Evolutionary conservation across 805 yeast genomes (phyloP).

Genomic region (Spathaspora gorwiae): DNA sequence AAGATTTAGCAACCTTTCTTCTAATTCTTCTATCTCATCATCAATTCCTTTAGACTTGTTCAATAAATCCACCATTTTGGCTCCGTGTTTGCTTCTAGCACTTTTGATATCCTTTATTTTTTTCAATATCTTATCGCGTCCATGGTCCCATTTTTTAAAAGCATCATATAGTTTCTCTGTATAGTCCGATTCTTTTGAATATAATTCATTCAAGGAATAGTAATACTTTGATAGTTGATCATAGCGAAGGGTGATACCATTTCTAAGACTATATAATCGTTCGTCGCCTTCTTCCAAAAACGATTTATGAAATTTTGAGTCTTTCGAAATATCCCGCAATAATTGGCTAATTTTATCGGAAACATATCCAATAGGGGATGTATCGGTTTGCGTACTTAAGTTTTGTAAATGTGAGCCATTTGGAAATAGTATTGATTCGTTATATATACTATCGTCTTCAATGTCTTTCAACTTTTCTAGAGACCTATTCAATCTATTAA

Average conservation of each 20-base stretch:
- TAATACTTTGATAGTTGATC: slow-evolving; percentile 39
- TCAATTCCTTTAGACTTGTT: slow-evolving; percentile 29
- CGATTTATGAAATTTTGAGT: slow-evolving; percentile 19
- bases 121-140: slow-evolving; percentile 26
- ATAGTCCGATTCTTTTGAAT: slow-evolving; percentile 31
- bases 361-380: slow-evolving; percentile 13
- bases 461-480: too few species aligned
- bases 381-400: background rate
- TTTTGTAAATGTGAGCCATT: too few species aligned
- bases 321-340: slow-evolving; percentile 16
- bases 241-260: slow-evolving; percentile 21
- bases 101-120: slow-evolving; percentile 39
- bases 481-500: too few species aligned
- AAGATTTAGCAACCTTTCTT: slow-evolving; percentile 27
- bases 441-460: too few species aligned
- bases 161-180: slow-evolving; percentile 20
- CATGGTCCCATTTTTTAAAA: slow-evolving; percentile 39
- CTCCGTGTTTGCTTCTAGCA: slow-evolving; percentile 38
- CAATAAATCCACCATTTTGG: slow-evolving; percentile 32
- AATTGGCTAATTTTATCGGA: slow-evolving; percentile 9
- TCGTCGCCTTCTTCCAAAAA: slow-evolving; percentile 31
- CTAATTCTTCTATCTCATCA: slow-evolving; percentile 35
- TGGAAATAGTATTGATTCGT: too few species aligned
- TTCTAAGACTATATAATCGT: slow-evolving; percentile 24
- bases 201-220: slow-evolving; percentile 44